A percentile compares a stretch with the other conserved stretches of the same genome.
phyloP scores from a whole-genome alignment of 352 stramenopile genomes.

The Peronosclerospora sorghi region DNA sequence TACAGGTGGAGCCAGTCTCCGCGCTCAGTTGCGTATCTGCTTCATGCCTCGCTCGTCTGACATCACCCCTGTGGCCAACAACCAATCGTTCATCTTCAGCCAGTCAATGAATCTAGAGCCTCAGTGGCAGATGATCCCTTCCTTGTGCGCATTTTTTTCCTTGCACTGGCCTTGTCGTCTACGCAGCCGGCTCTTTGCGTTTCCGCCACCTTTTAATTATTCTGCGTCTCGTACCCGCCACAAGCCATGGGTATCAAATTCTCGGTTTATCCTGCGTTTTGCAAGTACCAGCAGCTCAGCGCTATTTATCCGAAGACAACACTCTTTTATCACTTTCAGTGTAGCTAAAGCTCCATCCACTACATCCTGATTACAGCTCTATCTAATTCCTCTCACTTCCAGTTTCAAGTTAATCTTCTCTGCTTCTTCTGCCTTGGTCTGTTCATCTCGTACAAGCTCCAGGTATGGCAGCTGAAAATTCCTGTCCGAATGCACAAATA shows the following conservation, averaged over 20 bases:
- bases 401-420: not conserved
- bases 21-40: constrained; percentile 5
- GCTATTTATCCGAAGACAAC: constrained; percentile 3
- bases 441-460: not conserved
- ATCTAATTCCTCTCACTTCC: not conserved
- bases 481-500: not conserved
- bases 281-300: no score
- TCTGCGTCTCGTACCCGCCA: constrained; percentile 7
- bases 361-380: not conserved
- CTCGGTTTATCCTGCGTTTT: no score
- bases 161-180: constrained; percentile 18
- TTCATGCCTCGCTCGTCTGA: constrained; percentile 5
- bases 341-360: not conserved
- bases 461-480: not conserved
- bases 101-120: constrained; percentile 7
- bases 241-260: constrained; percentile 1
- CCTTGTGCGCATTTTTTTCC: constrained; percentile 19
- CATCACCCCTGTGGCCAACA: constrained; percentile 5
- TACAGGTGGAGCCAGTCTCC: constrained; percentile 1
- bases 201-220: constrained; percentile 12
- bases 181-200: constrained; percentile 11
- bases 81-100: constrained; percentile 11
- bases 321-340: constrained; percentile 10
- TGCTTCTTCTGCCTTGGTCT: constrained; percentile 1
- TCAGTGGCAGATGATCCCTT: constrained; percentile 14